A percentile compares a stretch with the other conserved stretches of the same genome.
Conservation (phyloP, 352 stramenopile species). For the Globisporangium alternatum region DNA sequence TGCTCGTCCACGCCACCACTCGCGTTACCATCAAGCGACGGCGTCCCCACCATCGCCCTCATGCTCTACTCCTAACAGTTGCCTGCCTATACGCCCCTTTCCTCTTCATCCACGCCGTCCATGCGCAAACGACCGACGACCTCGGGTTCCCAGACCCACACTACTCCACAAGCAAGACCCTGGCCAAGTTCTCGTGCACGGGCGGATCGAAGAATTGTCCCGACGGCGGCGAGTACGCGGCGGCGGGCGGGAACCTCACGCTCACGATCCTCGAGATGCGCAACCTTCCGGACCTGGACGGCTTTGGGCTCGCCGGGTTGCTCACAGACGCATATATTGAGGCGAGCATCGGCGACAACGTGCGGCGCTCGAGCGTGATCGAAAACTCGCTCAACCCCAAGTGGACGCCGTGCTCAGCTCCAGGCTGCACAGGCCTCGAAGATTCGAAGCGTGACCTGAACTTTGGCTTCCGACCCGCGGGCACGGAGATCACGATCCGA, state of each 20-base stretch:
- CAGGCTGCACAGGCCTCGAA: slow-evolving; percentile 37
- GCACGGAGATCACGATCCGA: slow-evolving; percentile 66
- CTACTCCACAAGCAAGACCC: slow-evolving; percentile 45
- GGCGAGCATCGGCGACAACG: slow-evolving; percentile 70
- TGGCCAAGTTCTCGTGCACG: slow-evolving; percentile 72
- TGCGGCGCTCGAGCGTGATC: slow-evolving; percentile 46
- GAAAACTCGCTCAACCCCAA: slow-evolving; percentile 47
- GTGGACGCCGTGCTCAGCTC: slow-evolving; percentile 54
- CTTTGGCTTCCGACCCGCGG: slow-evolving; percentile 82
- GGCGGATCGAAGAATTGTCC: slow-evolving; percentile 66
- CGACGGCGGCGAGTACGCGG: slow-evolving; percentile 60
- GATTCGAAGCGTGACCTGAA: slow-evolving; percentile 71
- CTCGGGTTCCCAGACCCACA: slow-evolving; percentile 62
- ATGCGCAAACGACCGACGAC: slow-evolving; percentile 52
- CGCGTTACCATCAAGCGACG: background rate
- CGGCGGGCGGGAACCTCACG: slow-evolving; percentile 85
- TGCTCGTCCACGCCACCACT: background rate
- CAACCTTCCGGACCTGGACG: slow-evolving; percentile 83
- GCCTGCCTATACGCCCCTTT: background rate
- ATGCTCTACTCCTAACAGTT: background rate
- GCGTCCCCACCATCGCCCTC: background rate
- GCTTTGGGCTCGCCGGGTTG: slow-evolving; percentile 58
- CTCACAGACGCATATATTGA: slow-evolving; percentile 79
- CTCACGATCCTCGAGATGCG: slow-evolving; percentile 81
- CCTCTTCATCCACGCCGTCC: background rate